Percentiles rank a stretch among this genome's conserved stretches.
phyloP scores from a whole-genome alignment of 2,329 filamentous ascomycete species.

The Phialemoniopsis sp. region DNA sequence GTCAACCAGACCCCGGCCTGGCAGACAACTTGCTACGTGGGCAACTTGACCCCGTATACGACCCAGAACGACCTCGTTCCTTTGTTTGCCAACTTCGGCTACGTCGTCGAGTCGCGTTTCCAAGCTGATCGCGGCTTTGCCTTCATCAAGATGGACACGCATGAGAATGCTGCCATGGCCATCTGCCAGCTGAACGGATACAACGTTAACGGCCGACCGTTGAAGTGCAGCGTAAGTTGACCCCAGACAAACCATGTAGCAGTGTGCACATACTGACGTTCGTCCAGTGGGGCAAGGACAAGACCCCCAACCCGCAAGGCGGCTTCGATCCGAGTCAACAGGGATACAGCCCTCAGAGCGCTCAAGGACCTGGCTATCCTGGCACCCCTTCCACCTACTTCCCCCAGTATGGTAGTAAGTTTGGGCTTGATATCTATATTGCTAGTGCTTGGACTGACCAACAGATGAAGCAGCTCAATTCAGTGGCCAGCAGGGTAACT shows the following conservation, averaged over 20 bases:
- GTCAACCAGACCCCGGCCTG: conserved; percentile 91
- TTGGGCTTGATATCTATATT: not conserved
- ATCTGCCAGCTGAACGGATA: conserved; percentile 98
- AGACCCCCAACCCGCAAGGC: conserved; percentile 74
- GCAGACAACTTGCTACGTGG: conserved; percentile 98
- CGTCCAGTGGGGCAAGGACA: conserved; percentile 94
- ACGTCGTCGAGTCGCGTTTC: conserved; percentile 94
- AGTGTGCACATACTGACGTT: conserved; percentile 20
- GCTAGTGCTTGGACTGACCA: not conserved
- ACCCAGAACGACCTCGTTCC: conserved; percentile 96
- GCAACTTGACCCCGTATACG: conserved; percentile 93
- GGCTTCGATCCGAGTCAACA: conserved; percentile 78
- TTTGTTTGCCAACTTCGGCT: conserved; percentile 97
- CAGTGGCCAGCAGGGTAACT: conserved; percentile 65
- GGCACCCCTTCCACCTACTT: conserved; percentile 81
- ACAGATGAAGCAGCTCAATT: conserved; percentile 44
- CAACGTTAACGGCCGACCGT: conserved; percentile 91
- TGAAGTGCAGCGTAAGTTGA: conserved; percentile 94
- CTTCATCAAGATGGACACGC: conserved; percentile 98
- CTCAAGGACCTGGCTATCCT: conserved; percentile 67
- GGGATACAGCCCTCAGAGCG: conserved; percentile 68
- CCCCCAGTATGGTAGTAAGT: conserved; percentile 84
- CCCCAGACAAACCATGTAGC: not conserved
- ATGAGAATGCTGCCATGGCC: conserved; percentile 96
- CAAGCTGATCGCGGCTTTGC: conserved; percentile 97